A percentile compares a stretch with the other conserved stretches of the same genome.
Evolutionary conservation across 768 basidiomycete genomes (phyloP).

Genomic region (Suillus cothurnatus): DNA sequence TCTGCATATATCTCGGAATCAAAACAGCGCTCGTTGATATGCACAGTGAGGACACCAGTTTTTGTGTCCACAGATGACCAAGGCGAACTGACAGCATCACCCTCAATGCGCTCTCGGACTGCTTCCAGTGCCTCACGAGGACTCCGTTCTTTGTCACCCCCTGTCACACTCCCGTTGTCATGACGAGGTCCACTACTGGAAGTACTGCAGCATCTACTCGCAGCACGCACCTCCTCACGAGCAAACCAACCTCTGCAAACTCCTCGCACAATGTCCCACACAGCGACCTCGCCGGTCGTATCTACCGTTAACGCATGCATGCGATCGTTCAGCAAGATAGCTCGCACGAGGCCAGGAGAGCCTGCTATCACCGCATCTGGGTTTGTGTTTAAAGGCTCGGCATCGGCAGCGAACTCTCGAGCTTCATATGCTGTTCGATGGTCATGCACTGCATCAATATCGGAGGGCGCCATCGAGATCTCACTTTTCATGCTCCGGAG

Average conservation of each 20-base stretch:
- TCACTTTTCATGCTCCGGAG: slow-evolving; percentile 22
- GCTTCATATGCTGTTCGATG: slow-evolving; percentile 59
- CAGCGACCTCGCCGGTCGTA: slow-evolving; percentile 83
- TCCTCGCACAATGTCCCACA: slow-evolving; percentile 89
- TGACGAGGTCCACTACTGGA: slow-evolving; percentile 34
- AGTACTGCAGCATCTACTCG: slow-evolving; percentile 51
- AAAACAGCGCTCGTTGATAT: slow-evolving; percentile 86
- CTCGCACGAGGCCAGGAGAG: slow-evolving; percentile 80
- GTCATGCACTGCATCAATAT: slow-evolving; percentile 36
- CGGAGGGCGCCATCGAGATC: slow-evolving; percentile 22
- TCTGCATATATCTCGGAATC: slow-evolving; percentile 96
- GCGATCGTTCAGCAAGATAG: slow-evolving; percentile 82
- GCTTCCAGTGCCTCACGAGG: slow-evolving; percentile 85
- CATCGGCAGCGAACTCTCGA: slow-evolving; percentile 83
- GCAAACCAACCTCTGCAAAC: slow-evolving; percentile 72
- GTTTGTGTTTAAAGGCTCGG: slow-evolving; percentile 49
- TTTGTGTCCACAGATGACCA: slow-evolving; percentile 94
- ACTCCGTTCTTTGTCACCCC: slow-evolving; percentile 52
- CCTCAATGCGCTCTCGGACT: slow-evolving; percentile 91
- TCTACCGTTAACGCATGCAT: slow-evolving; percentile 91
- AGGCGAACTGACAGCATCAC: slow-evolving; percentile 80
- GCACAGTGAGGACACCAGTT: slow-evolving; percentile 84
- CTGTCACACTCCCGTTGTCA: slow-evolving; percentile 34
- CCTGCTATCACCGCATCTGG: slow-evolving; percentile 79
- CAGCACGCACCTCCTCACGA: slow-evolving; percentile 64